Conservation (phyloP, 805 yeast species). For the Starmerella tilneyi region DNA sequence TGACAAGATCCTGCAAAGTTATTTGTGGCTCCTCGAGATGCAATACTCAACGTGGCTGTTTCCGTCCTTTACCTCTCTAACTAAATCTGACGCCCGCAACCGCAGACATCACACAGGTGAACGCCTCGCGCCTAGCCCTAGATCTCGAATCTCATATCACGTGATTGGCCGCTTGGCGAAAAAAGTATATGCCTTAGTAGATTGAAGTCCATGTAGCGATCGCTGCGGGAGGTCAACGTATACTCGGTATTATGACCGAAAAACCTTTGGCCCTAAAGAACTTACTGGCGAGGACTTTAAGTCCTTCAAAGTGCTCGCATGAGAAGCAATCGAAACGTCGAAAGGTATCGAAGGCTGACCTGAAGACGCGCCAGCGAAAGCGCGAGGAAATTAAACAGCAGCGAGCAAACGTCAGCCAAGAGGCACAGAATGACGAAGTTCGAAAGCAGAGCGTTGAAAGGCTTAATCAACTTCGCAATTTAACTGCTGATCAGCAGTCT, state of each 20-base stretch:
- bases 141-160: no score
- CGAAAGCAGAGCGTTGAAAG: conserved; percentile 5
- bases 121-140: no score
- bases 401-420: not conserved
- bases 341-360: conserved; percentile 12
- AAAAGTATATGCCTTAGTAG: no score
- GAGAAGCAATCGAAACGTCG: conserved; percentile 6
- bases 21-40: no score
- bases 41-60: no score
- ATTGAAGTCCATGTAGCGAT: not conserved
- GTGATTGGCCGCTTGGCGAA: no score
- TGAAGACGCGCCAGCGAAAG: conserved; percentile 8
- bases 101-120: no score
- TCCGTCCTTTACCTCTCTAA: no score
- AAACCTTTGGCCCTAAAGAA: conserved; percentile 16
- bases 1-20: no score
- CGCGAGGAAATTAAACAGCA: conserved; percentile 7
- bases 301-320: not conserved
- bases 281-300: conserved; percentile 21
- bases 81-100: no score
- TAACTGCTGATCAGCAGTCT: conserved; percentile 7
- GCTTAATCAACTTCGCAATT: not conserved
- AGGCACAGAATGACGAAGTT: not conserved
- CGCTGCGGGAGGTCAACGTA: not conserved
- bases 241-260: not conserved